Evolutionary conservation across 371 early-diverging fungal species (phyloP).

Genomic region (Haplosporangium sp.): DNA sequence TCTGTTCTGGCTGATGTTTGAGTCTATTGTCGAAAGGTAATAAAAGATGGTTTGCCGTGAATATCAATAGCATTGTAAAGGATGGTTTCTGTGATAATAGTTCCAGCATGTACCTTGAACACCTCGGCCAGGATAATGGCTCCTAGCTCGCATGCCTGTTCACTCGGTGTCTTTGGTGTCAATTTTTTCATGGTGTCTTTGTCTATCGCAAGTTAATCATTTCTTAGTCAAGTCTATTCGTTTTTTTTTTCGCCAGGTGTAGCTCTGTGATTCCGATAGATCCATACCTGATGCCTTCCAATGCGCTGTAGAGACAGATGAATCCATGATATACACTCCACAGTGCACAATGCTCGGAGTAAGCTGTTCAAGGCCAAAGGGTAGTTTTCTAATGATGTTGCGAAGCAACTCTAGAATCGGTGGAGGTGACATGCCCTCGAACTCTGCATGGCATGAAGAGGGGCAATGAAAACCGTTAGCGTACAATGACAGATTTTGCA

Average conservation of each 20-base stretch:
- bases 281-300: constrained; percentile 40
- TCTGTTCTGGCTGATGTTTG: constrained; percentile 69
- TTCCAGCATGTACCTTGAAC: constrained; percentile 57
- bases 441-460: constrained; percentile 16
- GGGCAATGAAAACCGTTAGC: neutral
- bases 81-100: too few species aligned
- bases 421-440: constrained; percentile 33
- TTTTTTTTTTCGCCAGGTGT: too few species aligned
- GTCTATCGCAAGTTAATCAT: constrained; percentile 11
- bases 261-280: neutral
- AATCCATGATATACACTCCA: constrained; percentile 65
- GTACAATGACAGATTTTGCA: too few species aligned
- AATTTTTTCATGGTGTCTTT: constrained; percentile 21
- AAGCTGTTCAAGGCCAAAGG: constrained; percentile 71
- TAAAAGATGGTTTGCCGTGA: too few species aligned
- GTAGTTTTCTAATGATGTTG: constrained; percentile 59
- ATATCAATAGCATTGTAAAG: too few species aligned
- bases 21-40: constrained; percentile 41
- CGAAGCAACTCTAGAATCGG: constrained; percentile 43
- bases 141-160: constrained; percentile 57
- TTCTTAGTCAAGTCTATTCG: neutral
- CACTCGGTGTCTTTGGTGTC: constrained; percentile 37
- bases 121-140: constrained; percentile 58
- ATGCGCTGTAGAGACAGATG: constrained; percentile 48
- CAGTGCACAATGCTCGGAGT: constrained; percentile 69